Conservation (phyloP, 192 early-diverging fungal species). For the Coemansia brasiliensis region DNA sequence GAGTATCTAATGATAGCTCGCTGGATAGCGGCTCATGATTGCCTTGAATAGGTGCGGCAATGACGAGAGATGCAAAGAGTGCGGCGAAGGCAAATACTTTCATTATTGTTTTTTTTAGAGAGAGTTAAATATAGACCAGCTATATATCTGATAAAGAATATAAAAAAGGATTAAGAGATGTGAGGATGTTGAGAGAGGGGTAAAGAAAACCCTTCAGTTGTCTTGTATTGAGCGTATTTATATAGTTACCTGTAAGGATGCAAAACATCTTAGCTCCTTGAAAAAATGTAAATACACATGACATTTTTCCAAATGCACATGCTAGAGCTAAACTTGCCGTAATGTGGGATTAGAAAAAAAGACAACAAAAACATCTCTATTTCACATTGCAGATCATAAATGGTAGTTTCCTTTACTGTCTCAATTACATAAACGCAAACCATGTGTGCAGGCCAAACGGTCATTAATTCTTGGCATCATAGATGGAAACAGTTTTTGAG, state of each 20-base stretch:
- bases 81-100: conserved; percentile 11
- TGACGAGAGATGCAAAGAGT: conserved; percentile 8
- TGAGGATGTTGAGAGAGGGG: background rate
- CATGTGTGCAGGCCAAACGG: too few relatives aligned
- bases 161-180: background rate
- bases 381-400: too few relatives aligned
- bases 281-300: background rate
- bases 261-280: background rate
- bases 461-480: too few relatives aligned
- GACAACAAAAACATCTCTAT: too few relatives aligned
- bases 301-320: background rate
- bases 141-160: conserved; percentile 8
- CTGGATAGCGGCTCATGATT: background rate
- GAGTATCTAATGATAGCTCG: background rate
- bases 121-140: conserved; percentile 32
- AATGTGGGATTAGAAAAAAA: too few relatives aligned
- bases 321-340: too few relatives aligned
- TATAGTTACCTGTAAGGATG: background rate
- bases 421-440: too few relatives aligned
- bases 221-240: background rate
- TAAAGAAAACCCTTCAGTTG: background rate
- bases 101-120: conserved; percentile 7
- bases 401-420: too few relatives aligned
- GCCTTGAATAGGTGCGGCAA: conserved; percentile 7
- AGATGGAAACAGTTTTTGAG: too few relatives aligned